Conservation (phyloP, 1,284 basidiomycete genomes). For the Grifola frondosa region DNA sequence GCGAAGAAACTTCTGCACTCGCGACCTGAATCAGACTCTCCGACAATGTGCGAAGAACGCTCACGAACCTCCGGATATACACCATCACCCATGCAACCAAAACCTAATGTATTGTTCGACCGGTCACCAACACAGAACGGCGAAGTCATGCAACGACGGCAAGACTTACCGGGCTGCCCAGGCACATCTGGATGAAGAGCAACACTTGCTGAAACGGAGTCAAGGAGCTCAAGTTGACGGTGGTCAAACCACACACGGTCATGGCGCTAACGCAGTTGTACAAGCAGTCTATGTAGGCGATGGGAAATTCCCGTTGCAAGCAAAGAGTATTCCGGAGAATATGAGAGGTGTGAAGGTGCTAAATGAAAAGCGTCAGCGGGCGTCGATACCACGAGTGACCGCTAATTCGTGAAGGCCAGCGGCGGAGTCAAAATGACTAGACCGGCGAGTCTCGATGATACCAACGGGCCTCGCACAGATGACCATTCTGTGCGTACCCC, state of each 20-base stretch:
- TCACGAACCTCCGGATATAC: constrained; percentile 56
- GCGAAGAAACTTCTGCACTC: constrained; percentile 69
- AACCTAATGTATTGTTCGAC: constrained; percentile 42
- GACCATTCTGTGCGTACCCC: not conserved
- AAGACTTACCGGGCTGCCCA: constrained; percentile 62
- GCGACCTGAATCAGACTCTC: no score
- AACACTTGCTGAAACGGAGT: constrained; percentile 78
- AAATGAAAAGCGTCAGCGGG: constrained; percentile 5
- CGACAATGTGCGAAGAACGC: no score
- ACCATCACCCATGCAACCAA: constrained; percentile 74
- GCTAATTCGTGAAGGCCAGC: not conserved
- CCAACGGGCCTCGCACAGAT: not conserved
- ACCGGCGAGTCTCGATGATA: no score
- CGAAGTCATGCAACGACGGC: not conserved
- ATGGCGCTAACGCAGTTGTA: constrained; percentile 78
- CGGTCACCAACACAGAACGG: not conserved
- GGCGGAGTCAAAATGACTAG: no score
- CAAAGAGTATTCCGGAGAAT: constrained; percentile 73
- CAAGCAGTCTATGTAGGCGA: constrained; percentile 73
- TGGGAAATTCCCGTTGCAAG: constrained; percentile 66
- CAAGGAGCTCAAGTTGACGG: constrained; percentile 71
- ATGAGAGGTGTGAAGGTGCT: constrained; percentile 79
- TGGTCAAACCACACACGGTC: constrained; percentile 77
- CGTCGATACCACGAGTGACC: not conserved
- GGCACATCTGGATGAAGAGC: constrained; percentile 69